These are phyloP conservation scores for Pyrus pyrifolia DNA, from an alignment of 306 rosid genomes.

Conservation along the genomic window DNA sequence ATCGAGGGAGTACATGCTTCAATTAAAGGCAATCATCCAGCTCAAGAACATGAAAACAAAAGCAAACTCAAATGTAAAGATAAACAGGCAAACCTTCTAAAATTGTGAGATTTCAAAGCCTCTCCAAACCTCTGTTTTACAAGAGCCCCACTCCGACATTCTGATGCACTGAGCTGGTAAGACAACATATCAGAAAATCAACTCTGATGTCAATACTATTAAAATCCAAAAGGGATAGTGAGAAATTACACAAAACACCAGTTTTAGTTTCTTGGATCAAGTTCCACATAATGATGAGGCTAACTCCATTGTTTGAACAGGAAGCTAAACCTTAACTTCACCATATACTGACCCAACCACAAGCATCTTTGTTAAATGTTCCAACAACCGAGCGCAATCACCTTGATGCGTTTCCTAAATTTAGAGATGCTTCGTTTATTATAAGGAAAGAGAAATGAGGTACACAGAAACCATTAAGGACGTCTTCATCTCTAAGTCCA, in stretches of 20 bases:
- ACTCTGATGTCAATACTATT: background rate
- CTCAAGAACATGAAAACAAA: background rate
- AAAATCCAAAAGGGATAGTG: slow-evolving; percentile 6
- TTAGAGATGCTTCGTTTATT: background rate
- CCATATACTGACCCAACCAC: background rate
- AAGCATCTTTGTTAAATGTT: background rate
- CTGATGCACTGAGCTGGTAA: slow-evolving; percentile 74
- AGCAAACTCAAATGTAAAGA: slow-evolving; percentile 11
- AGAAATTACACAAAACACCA: background rate
- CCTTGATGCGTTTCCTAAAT: background rate
- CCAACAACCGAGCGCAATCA: background rate
- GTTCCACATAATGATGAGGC: background rate
- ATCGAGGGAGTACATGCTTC: too few species aligned
- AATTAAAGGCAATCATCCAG: background rate
- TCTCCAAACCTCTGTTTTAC: slow-evolving; percentile 68
- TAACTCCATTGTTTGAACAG: background rate
- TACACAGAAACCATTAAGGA: background rate
- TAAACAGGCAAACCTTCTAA: slow-evolving; percentile 47
- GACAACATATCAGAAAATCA: slow-evolving; percentile 14
- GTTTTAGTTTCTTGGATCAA: background rate
- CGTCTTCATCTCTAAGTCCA: too few species aligned
- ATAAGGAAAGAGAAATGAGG: background rate
- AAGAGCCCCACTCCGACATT: slow-evolving; percentile 56
- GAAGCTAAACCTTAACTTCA: background rate
- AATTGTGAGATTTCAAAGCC: slow-evolving; percentile 46